Evolutionary conservation across 805 yeast species (phyloP), one percentile per base, ranked within the genome.

Genomic region (Komagataella populi): DNA sequence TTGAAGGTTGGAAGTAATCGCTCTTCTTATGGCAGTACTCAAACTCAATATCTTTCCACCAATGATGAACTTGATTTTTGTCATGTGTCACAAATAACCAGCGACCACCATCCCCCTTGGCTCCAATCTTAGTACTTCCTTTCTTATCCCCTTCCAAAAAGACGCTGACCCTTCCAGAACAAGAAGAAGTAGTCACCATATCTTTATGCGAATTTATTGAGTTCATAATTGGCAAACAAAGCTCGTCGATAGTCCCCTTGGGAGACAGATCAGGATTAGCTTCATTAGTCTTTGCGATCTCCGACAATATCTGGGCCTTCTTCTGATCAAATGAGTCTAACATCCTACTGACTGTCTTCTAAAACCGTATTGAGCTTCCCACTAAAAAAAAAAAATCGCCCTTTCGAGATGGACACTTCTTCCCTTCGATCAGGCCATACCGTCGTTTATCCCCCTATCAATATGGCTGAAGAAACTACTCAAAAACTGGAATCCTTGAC

Each of bases 21-120:
- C 12, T n/a, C 30, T 23, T 44, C 10, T 20, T 12, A 10, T 23
- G 36, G 10, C 14, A 22, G 7, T 16, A 5, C 16, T 23, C 24
- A 50, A 65, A 69, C 16, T 57, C 60, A 10, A 67, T 58, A 47
- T 59, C 60, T 51, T 70, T 63, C 56, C 72, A 63, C 87, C 87
- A 82, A 14, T 69, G 62, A 1, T 60, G 56, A 6, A 84, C 67
- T 18, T 76, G 68, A 1, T 58, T 55, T 2, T 72, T 69, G 47
- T 83, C 80, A 60, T 88, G 96, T 0, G 88, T 77, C 2, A 88
- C 87, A 67, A 77, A 87, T 10, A 87, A 60, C 96, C 96, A 88
- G 52, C 72, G 73, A 0, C 96, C 96, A 48, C 88, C 87, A 50
- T 81, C 78, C 7, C 96, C 96, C 60, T 88, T 88, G 3, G 95